Percentiles rank a stretch among this genome's conserved stretches.
These are phyloP conservation scores for Stevia rebaudiana DNA, from an alignment of 140 eudicot species.

Conservation along the genomic window DNA sequence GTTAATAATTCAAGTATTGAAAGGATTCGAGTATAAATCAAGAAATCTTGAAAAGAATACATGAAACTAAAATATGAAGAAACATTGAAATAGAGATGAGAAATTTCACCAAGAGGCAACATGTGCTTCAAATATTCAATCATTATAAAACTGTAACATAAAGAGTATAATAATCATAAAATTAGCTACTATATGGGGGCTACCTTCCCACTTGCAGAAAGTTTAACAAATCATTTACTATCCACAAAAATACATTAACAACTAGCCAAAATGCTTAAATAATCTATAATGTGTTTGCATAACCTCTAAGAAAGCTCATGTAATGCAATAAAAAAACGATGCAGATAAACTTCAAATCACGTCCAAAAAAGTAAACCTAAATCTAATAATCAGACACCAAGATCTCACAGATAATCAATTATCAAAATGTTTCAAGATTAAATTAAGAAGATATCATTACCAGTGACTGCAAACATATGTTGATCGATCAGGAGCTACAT, in stretches of 20 bases:
- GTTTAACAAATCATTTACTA: no score
- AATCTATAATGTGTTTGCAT: not conserved
- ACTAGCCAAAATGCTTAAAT: not conserved
- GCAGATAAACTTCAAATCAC: not conserved
- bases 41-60: not conserved
- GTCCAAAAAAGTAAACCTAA: constrained; percentile 1
- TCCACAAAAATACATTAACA: not conserved
- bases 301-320: not conserved
- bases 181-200: not conserved
- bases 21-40: not conserved
- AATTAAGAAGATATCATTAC: constrained; percentile 23
- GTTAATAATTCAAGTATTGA: no score
- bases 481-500: constrained; percentile 43
- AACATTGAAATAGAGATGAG: no score
- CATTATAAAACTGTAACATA: not conserved
- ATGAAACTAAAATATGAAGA: no score
- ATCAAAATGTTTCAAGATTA: not conserved
- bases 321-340: not conserved
- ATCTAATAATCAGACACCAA: not conserved
- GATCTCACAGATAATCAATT: not conserved
- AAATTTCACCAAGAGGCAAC: no score
- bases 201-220: no score
- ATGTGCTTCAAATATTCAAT: not conserved
- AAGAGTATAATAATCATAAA: no score
- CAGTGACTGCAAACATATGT: constrained; percentile 64